Conservation (phyloP, 2,329 filamentous ascomycete genomes). For the Apiospora pterosperma region DNA sequence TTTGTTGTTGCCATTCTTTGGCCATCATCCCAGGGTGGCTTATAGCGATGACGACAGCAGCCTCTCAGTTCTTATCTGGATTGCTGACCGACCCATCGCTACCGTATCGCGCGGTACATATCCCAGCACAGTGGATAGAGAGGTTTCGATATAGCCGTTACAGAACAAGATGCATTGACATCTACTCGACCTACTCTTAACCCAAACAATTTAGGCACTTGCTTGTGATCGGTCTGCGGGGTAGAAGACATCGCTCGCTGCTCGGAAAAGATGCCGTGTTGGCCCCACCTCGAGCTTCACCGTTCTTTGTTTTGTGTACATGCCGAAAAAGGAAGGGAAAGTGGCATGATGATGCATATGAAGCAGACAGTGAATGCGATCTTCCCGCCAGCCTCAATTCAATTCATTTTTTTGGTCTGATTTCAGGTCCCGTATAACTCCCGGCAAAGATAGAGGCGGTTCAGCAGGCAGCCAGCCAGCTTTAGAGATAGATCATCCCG, state of each 20-base stretch:
- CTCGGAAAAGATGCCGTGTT: neutral
- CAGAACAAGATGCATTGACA: neutral
- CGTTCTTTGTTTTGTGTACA: neutral
- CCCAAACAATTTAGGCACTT: neutral
- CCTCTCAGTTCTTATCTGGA: no score
- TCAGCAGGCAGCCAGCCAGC: neutral
- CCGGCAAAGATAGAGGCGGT: neutral
- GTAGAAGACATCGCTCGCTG: neutral
- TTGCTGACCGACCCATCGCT: no score
- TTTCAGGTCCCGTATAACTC: neutral
- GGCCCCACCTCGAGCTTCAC: neutral
- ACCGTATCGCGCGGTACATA: no score
- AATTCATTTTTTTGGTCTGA: neutral
- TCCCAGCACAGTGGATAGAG: neutral
- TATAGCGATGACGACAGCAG: neutral
- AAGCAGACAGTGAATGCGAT: neutral
- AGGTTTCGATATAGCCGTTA: neutral
- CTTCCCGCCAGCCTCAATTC: neutral
- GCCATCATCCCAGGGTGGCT: neutral
- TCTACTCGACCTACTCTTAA: neutral
- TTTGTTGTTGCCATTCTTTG: neutral
- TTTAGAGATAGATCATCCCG: constrained; percentile 2
- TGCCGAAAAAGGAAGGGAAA: neutral
- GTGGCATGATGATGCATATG: neutral
- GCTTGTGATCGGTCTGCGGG: neutral